Evolutionary conservation across 352 stramenopile genomes (phyloP).

Genomic region (Phytophthora fragariae): DNA sequence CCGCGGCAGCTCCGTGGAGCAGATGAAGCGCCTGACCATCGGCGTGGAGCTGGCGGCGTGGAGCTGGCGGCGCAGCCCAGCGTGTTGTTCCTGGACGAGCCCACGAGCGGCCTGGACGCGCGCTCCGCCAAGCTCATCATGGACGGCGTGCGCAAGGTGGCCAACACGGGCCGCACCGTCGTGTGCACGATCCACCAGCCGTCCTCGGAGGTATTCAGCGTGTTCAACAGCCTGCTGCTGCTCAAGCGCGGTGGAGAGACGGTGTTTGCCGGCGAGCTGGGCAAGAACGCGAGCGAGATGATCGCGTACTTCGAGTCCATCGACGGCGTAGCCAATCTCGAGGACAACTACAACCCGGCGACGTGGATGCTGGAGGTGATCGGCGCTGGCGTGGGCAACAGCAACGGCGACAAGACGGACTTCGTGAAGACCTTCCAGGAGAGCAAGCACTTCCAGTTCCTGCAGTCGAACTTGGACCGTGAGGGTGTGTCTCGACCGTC

Average conservation of each 20-base stretch:
- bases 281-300: constrained; percentile 38
- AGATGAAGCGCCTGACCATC: too few relatives aligned
- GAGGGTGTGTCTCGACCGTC: constrained; percentile 42
- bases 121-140: constrained; percentile 34
- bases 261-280: constrained; percentile 49
- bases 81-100: too few relatives aligned
- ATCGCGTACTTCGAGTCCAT: constrained; percentile 14
- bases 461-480: constrained; percentile 42
- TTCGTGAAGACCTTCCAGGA: constrained; percentile 44
- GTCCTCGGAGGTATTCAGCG: constrained; percentile 24
- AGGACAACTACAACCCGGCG: constrained; percentile 81
- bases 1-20: too few relatives aligned
- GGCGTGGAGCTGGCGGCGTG: too few relatives aligned
- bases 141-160: constrained; percentile 87
- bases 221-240: constrained; percentile 5
- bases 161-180: constrained; percentile 73
- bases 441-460: constrained; percentile 33
- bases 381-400: constrained; percentile 50
- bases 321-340: constrained; percentile 52
- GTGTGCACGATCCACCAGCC: constrained; percentile 95
- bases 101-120: constrained; percentile 86
- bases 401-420: constrained; percentile 40
- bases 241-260: constrained; percentile 10
- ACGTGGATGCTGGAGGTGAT: constrained; percentile 45
- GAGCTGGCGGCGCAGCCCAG: too few relatives aligned